phyloP scores from a whole-genome alignment of 345 rosid genomes.

The Rubroshorea leprosula region DNA sequence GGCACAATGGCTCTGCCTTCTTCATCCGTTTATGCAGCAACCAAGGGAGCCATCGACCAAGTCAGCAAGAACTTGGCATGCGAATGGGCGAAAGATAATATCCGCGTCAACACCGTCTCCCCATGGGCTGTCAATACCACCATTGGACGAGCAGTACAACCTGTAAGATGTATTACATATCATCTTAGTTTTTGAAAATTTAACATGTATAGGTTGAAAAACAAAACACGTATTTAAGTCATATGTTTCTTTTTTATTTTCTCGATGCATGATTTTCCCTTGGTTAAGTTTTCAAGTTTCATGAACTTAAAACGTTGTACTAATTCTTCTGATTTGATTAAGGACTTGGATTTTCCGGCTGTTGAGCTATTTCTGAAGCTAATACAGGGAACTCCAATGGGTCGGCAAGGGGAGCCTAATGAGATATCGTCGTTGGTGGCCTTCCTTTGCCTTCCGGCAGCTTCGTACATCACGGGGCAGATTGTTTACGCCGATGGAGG shows the following conservation, averaged over 20 bases:
- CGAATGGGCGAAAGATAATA: slow-evolving; percentile 64
- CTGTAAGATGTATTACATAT: too few species aligned
- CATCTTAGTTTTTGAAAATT: too few species aligned
- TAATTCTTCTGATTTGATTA: too few species aligned
- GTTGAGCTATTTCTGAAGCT: slow-evolving; percentile 10
- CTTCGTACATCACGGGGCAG: slow-evolving; percentile 46
- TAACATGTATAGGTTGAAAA: too few species aligned
- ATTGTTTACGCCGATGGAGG: slow-evolving; percentile 45
- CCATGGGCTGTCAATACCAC: slow-evolving; percentile 38
- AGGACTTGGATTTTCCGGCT: not conserved
- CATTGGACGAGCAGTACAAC: not conserved
- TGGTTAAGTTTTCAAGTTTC: too few species aligned
- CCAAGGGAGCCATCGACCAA: slow-evolving; percentile 52
- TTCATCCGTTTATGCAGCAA: slow-evolving; percentile 27
- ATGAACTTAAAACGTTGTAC: too few species aligned
- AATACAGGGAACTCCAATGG: slow-evolving; percentile 28
- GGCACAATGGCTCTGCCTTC: slow-evolving; percentile 18
- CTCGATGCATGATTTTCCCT: too few species aligned
- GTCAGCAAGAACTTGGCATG: slow-evolving; percentile 55
- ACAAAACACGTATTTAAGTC: too few species aligned
- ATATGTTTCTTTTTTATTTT: too few species aligned
- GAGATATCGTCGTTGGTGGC: slow-evolving; percentile 43
- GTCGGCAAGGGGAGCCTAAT: slow-evolving; percentile 29
- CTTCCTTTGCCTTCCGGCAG: slow-evolving; percentile 46
- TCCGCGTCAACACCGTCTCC: slow-evolving; percentile 51